Base-by-base conservation (phyloP, 2,329 filamentous ascomycete species). In the Samsoniella hepiali region DNA sequence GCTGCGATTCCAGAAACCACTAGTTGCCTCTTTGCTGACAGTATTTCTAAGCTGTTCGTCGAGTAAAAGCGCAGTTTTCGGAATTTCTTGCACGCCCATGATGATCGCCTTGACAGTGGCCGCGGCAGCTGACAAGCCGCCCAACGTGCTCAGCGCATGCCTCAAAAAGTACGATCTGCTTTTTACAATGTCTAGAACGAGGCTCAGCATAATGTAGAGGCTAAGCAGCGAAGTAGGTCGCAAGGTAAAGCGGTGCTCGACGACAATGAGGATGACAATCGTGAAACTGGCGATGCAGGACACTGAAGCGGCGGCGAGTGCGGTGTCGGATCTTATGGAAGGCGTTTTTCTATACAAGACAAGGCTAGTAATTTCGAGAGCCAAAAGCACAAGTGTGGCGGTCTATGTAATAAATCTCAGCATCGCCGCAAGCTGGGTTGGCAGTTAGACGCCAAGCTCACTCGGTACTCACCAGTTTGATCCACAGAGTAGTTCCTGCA, bases 1-100 rank as follows among this genome's bases (percentile, higher is more conserved):
- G 29, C 22, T 34, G 11, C 29, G 22, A 29, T 50, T 60, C 57
- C 57, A 60, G 13, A 60, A 60, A 3, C 57, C 57, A 7, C 40
- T 32, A 5, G 22, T 45, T 1, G 29, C 44, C n/a, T 63, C 61
- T 45, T 17, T 57, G 6, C 36, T 27, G 7, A 11, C 10, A 15
- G 13, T 6, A 1, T 51, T 8, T 50, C n/a, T 22, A 13, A 38
- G 27, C 3, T 42, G 9, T 9, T 32, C 17, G 6, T 50, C 29
- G 2, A 44, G 8, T 10, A 55, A 17, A 32, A 55, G 50, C 4
- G n/a, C 3, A 1, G 7, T n/a, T 36, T 53, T 63, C 5, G 54
- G 54, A 10, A 58, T n/a, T 22, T 63, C 61, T 44, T 58, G 44
- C 22, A 51, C 15, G 6, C 22, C 22, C 3, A 58, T 38, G 4